Base-by-base conservation (phyloP, 306 rosid species). In the Aeschynomene evenia region DNA sequence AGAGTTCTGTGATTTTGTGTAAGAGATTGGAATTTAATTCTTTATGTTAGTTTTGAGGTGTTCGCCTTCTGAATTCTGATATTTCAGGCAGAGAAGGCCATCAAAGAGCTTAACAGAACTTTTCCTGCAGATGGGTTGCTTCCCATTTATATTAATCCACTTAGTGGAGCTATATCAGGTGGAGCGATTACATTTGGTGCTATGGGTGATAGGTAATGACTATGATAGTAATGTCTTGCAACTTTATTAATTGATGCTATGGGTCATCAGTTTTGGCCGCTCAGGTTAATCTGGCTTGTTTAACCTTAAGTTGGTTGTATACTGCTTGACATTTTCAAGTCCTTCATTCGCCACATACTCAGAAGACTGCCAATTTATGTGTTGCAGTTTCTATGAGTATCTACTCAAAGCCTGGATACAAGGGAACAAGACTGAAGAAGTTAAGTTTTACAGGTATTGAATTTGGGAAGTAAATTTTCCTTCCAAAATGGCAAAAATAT, bases 111-210 rank as follows among this genome's bases (percentile, higher is more conserved):
- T 46, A 66, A 76, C 48, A 80, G 71, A 71, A 84, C 40, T 62
- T 87, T 91, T 73, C 97, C 99, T 6, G 85, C 80, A 19, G 96
- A 95, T 59, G 97, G 99, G 34, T 84, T 91, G 80, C 95, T 95
- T 83, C 95, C 99, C 55, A 84, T 89, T 61, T 84, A 87, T 60
- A 48, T 95, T 79, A 72, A 89, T 79, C 99, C 97, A 39, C 65
- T 22, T 21, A 81, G 85, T 34, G 99, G 97, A 56, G 69, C 69
- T 45, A 43, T 78, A 21, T 2, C 86, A 29, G 48, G 50, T 65
- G 87, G 95, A 55, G n/a, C 92, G 33, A 84, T 85, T 72, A 91
- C 99, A 48, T 95, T 91, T 77, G 99, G 97, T 56, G 97, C 99
- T 53, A 95, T 95, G 96, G 99, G 96, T 52, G 99, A 95, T 59